Conservation (phyloP, 768 basidiomycete genomes). For the Mycena amicta region DNA sequence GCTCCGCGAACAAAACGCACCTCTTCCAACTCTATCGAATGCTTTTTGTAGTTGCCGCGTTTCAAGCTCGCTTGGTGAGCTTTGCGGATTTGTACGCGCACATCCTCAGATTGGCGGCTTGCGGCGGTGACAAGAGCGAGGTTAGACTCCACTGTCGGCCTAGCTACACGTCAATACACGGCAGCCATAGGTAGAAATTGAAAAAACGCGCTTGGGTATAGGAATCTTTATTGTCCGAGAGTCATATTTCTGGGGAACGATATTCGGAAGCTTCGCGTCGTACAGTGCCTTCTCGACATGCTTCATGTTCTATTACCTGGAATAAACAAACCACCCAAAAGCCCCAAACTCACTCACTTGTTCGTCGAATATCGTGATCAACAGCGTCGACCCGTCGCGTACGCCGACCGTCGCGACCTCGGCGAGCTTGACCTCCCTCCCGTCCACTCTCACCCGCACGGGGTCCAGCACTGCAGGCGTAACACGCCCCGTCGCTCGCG, state of each 20-base stretch:
- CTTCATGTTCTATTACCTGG: conserved; percentile 75
- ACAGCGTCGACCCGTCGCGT: conserved; percentile 69
- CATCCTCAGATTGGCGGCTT: conserved; percentile 70
- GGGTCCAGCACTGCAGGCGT: conserved; percentile 71
- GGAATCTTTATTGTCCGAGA: conserved; percentile 75
- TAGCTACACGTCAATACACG: conserved; percentile 29
- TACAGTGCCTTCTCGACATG: conserved; percentile 75
- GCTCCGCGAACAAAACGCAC: conserved; percentile 39
- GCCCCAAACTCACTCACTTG: conserved; percentile 48
- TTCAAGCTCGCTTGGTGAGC: conserved; percentile 69
- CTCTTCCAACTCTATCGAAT: conserved; percentile 69
- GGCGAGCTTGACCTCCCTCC: conserved; percentile 51
- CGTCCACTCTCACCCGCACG: conserved; percentile 60
- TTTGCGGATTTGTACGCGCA: conserved; percentile 74
- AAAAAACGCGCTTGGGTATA: conserved; percentile 65
- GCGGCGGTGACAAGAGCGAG: conserved; percentile 56
- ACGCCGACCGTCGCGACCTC: conserved; percentile 83
- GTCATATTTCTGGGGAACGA: conserved; percentile 74
- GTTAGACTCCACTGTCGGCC: conserved; percentile 78
- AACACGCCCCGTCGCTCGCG: conserved; percentile 74
- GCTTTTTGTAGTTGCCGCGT: conserved; percentile 69
- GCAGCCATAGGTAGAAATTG: background rate
- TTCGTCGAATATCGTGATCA: conserved; percentile 81
- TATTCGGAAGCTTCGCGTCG: conserved; percentile 70
- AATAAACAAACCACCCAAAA: conserved; percentile 3